Conservation (phyloP, 2,329 filamentous ascomycete genomes). For the Diaporthe ampelina region DNA sequence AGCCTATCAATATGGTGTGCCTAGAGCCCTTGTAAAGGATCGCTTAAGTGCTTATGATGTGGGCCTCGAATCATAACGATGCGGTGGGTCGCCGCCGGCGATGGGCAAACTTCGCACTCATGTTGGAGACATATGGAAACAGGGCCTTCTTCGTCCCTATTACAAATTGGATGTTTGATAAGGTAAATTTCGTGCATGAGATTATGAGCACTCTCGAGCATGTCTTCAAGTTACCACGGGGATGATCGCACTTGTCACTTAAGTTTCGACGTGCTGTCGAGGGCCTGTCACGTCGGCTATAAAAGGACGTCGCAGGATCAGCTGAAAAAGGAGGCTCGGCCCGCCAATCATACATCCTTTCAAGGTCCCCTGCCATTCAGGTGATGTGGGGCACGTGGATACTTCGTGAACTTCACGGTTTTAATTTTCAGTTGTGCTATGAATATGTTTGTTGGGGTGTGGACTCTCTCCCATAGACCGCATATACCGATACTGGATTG, state of each 20-base stretch:
- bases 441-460: neutral
- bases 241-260: neutral
- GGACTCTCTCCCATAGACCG: neutral
- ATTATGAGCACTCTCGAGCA: neutral
- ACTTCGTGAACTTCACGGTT: neutral
- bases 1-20: neutral
- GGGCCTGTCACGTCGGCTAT: neutral
- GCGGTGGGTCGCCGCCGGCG: neutral
- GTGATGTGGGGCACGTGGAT: neutral
- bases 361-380: neutral
- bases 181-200: neutral
- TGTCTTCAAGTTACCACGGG: neutral
- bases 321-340: slow-evolving; percentile 11
- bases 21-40: neutral
- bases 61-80: neutral
- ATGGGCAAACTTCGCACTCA: neutral
- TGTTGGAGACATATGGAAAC: too few species aligned
- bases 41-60: slow-evolving; percentile 17
- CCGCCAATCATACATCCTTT: neutral
- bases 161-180: neutral
- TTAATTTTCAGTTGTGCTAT: neutral
- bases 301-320: slow-evolving; percentile 19
- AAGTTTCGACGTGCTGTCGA: neutral
- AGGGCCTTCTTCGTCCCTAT: neutral
- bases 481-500: neutral